These are phyloP conservation scores for Chondrostereum purpureum DNA, from an alignment of 1,284 basidiomycete genomes.

Conservation along the genomic window DNA sequence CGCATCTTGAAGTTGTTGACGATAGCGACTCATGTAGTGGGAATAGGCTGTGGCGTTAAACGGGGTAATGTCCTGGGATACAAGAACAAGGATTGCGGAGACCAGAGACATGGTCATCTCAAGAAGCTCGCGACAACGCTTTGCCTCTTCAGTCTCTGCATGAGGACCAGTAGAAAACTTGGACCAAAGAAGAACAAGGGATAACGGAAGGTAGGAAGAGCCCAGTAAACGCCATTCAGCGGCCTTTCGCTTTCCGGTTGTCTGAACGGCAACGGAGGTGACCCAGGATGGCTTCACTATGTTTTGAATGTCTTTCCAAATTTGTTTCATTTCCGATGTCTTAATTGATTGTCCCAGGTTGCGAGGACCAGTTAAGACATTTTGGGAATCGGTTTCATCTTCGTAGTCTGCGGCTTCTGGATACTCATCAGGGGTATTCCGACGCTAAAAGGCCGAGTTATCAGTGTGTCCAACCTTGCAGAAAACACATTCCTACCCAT, in stretches of 20 bases:
- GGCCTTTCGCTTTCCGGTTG: slow-evolving; percentile 19
- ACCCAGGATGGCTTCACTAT: slow-evolving; percentile 22
- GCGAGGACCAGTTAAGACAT: too few relatives aligned
- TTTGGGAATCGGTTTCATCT: neutral
- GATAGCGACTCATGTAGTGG: slow-evolving; percentile 13
- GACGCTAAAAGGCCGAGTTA: too few relatives aligned
- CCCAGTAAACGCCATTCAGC: slow-evolving; percentile 23
- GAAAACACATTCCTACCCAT: too few relatives aligned
- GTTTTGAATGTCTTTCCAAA: slow-evolving; percentile 15
- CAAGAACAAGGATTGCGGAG: slow-evolving; percentile 15
- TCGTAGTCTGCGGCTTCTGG: neutral
- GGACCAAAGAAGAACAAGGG: slow-evolving; percentile 18
- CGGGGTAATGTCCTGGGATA: slow-evolving; percentile 10
- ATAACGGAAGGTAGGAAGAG: slow-evolving; percentile 16
- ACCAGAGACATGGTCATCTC: slow-evolving; percentile 13
- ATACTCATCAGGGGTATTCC: neutral
- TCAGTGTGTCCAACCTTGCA: too few relatives aligned
- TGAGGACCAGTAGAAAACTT: slow-evolving; percentile 3
- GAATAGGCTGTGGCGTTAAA: slow-evolving; percentile 11
- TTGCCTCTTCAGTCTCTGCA: too few relatives aligned
- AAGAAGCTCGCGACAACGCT: too few relatives aligned
- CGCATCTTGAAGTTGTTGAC: slow-evolving; percentile 11
- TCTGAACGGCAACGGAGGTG: slow-evolving; percentile 14
- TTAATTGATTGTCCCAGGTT: slow-evolving; percentile 14
- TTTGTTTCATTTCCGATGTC: slow-evolving; percentile 14